phyloP scores from a whole-genome alignment of 1,284 basidiomycete species.

The Cystobasidiaceae sp. region DNA sequence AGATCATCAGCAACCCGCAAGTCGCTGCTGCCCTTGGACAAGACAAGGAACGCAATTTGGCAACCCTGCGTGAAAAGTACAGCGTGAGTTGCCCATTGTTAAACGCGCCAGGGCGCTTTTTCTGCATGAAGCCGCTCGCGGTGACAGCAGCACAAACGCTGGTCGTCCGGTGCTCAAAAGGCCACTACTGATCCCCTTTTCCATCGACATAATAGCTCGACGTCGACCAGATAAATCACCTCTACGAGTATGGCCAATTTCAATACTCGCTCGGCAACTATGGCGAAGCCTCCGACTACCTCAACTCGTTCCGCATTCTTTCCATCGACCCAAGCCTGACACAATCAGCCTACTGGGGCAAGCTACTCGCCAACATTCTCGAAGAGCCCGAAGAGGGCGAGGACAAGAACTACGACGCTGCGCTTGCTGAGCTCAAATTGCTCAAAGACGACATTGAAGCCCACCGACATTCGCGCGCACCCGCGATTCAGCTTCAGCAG shows the following conservation, averaged over 20 bases:
- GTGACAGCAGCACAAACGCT: too few species aligned
- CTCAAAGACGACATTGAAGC: slow-evolving; percentile 87
- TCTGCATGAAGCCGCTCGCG: too few species aligned
- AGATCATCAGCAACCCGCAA: slow-evolving; percentile 94
- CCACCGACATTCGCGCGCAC: slow-evolving; percentile 49
- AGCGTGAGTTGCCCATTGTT: slow-evolving; percentile 60
- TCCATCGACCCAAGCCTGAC: slow-evolving; percentile 87
- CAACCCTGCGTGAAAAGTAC: slow-evolving; percentile 90
- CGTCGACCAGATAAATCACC: slow-evolving; percentile 85
- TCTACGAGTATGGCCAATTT: slow-evolving; percentile 98
- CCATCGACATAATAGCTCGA: slow-evolving; percentile 60
- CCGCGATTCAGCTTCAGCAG: slow-evolving; percentile 76
- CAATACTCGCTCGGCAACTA: slow-evolving; percentile 97
- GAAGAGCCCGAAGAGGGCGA: slow-evolving; percentile 55
- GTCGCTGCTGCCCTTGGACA: slow-evolving; percentile 83
- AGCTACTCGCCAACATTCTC: slow-evolving; percentile 92
- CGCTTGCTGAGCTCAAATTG: slow-evolving; percentile 87
- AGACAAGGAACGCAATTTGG: slow-evolving; percentile 94
- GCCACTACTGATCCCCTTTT: neutral
- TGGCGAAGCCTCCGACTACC: slow-evolving; percentile 89
- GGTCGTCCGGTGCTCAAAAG: neutral
- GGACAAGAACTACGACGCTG: slow-evolving; percentile 72
- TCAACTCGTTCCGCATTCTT: slow-evolving; percentile 97
- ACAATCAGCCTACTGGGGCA: slow-evolving; percentile 95
- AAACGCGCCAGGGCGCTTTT: too few species aligned